phyloP scores from a whole-genome alignment of 305 asterid species.

The Andrographis paniculata region DNA sequence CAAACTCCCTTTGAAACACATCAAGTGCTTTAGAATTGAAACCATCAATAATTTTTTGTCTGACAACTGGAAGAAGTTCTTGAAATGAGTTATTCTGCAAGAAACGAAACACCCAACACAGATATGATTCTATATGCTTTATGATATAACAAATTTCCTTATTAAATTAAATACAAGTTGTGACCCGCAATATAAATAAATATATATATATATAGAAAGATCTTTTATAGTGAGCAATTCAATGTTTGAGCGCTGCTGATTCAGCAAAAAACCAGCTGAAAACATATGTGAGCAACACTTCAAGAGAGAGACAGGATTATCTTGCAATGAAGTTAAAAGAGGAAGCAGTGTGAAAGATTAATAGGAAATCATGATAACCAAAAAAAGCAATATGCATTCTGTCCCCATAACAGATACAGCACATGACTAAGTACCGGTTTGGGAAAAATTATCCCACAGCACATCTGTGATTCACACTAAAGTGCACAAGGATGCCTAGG shows the following conservation, averaged over 20 bases:
- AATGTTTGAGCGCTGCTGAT: background rate
- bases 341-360: background rate
- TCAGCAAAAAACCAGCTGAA: background rate
- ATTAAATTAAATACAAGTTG: too few species aligned
- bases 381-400: too few species aligned
- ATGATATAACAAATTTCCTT: too few species aligned
- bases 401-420: too few species aligned
- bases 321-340: background rate
- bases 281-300: background rate
- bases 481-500: too few species aligned
- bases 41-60: constrained; percentile 79
- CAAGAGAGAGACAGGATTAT: background rate
- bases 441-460: too few species aligned
- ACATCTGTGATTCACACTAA: too few species aligned
- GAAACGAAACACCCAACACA: background rate
- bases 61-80: constrained; percentile 76
- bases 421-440: too few species aligned
- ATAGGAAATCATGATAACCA: background rate
- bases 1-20: constrained; percentile 78
- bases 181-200: too few species aligned
- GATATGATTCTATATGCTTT: background rate
- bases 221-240: too few species aligned
- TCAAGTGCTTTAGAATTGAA: constrained; percentile 77
- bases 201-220: too few species aligned
- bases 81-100: constrained; percentile 65